phyloP scores from a whole-genome alignment of 441 rosid genomes.

The Eruca vesicaria region DNA sequence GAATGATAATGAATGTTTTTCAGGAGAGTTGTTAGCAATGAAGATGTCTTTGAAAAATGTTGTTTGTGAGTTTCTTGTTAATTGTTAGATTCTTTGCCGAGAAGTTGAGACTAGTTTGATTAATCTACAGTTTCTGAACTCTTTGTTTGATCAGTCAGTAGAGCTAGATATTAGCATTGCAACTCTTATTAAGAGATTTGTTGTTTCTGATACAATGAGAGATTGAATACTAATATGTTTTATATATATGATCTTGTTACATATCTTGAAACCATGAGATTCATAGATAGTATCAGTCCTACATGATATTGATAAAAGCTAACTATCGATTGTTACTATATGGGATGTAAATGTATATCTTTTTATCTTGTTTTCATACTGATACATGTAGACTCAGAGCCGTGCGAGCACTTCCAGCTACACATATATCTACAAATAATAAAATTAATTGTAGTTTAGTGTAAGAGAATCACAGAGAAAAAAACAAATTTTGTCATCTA shows the following conservation, averaged over 20 bases:
- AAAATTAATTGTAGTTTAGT: no score
- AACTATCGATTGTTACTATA: neutral
- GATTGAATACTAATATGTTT: no score
- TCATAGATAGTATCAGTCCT: neutral
- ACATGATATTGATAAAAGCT: neutral
- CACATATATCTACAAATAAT: no score
- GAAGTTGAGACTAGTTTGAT: no score
- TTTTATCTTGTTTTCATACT: neutral
- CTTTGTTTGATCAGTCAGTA: neutral
- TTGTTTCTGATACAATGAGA: no score
- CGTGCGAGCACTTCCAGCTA: no score
- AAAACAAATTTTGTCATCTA: no score
- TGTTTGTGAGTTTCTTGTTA: constrained; percentile 11
- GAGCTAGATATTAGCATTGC: neutral
- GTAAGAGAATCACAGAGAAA: no score
- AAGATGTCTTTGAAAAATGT: no score
- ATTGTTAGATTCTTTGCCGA: neutral
- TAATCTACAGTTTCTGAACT: neutral
- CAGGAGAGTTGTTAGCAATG: neutral
- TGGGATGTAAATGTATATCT: neutral
- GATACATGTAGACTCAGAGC: neutral
- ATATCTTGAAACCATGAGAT: neutral
- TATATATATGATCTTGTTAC: no score
- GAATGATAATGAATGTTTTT: no score
- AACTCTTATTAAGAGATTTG: neutral